Evolutionary conservation across 495 filamentous ascomycete species (phyloP), one percentile per base, ranked within the genome.

Genomic region (Lophium mytilinum): DNA sequence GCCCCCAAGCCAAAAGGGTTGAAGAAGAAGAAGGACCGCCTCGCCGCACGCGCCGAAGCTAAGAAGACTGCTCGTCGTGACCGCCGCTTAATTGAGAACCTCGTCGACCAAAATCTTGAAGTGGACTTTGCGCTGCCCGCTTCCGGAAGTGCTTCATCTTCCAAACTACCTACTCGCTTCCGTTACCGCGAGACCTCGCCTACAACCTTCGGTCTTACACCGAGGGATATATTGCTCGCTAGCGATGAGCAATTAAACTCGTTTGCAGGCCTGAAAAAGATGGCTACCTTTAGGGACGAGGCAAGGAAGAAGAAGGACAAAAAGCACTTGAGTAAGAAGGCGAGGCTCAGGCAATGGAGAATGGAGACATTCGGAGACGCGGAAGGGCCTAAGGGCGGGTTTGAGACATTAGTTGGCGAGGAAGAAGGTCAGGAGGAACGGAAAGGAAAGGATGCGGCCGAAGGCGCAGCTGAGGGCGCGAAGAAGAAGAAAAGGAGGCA

Each of bases 171-270:
- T 43, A 61, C 75, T 49, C 71, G 78, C 21, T 97, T 98, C 78
- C 84, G 87, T 14, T 98, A 98, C 73, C 87, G 94, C 60, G 90
- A 95, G 65, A 95, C 93, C 9, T 94, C 89, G 0, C 92, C 93
- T 5, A 83, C 82, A 33, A 82, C 87, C 34, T 97, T 94, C 72
- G 93, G 93, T 47, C 78, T 98, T 50, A 92, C 87, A 1, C 79
- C 92, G 1, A 80, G 83, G 46, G 93, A 98, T 70, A 96, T 98
- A 57, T 80, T 98, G 10, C 86, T 95, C 73, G 93, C 93, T 9
- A 83, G 82, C 30, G 93, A 98, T 71, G 74, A 80, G 7, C 86
- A 88, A 54, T 81, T 98, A 52, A 97, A 98, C 72, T 76, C 88
- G 62, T 96, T 86, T 61, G 92, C 85, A 12, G 93, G 93, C 9